A percentile compares a stretch with the other conserved stretches of the same genome.
phyloP scores from a whole-genome alignment of 208 protist species.

The Trypanosoma rangeli region DNA sequence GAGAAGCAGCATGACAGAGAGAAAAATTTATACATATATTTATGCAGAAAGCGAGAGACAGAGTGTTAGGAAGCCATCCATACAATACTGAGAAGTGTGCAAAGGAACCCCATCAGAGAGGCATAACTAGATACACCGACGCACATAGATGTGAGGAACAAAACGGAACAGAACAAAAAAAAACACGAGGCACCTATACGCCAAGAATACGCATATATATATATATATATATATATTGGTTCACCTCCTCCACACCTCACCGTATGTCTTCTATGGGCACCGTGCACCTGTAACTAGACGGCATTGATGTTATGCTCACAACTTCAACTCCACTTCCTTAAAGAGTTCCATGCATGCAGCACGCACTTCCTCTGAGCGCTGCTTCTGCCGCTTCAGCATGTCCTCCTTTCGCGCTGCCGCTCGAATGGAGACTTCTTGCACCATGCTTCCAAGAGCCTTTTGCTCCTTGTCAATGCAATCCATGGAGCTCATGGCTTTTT shows the following conservation, averaged over 20 bases:
- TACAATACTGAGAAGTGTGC: too few species aligned
- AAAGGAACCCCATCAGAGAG: too few species aligned
- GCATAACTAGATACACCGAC: too few species aligned
- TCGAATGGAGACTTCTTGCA: slow-evolving; percentile 64
- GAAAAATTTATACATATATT: background rate
- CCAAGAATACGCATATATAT: background rate
- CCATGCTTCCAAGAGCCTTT: slow-evolving; percentile 49
- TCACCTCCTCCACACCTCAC: background rate
- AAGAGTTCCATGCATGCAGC: slow-evolving; percentile 38
- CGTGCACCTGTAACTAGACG: background rate
- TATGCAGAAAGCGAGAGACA: background rate
- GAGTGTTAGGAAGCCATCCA: background rate
- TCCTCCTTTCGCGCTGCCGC: slow-evolving; percentile 39
- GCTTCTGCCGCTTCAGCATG: slow-evolving; percentile 50
- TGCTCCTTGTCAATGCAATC: slow-evolving; percentile 78
- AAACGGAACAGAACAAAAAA: background rate
- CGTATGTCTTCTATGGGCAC: background rate
- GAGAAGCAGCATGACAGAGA: background rate
- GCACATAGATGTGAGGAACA: too few species aligned
- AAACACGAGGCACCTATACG: too few species aligned
- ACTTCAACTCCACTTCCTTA: slow-evolving; percentile 24
- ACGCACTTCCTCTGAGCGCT: slow-evolving; percentile 47
- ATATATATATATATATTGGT: background rate
- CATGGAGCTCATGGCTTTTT: slow-evolving; percentile 71
- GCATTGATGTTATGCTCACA: slow-evolving; percentile 9